A percentile compares a stretch with the other conserved stretches of the same genome.
phyloP scores from a whole-genome alignment of 176 grass and related monocot species.

The Ampelocalamus luodianensis region DNA sequence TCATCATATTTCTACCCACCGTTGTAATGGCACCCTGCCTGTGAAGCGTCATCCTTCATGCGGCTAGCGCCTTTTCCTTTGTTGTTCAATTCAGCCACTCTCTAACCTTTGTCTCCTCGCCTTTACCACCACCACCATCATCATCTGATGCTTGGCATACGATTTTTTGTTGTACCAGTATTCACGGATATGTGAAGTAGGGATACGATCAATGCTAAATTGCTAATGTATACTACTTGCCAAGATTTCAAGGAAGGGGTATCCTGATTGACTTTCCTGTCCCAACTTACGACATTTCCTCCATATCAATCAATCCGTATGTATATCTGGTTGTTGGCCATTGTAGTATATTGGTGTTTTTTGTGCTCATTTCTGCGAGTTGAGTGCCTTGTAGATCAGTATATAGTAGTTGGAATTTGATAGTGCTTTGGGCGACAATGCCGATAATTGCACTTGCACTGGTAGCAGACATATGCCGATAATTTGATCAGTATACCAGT shows the following conservation, averaged over 20 bases:
- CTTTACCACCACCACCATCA: neutral
- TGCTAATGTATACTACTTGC: conserved; percentile 35
- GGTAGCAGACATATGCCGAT: no score
- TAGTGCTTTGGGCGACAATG: no score
- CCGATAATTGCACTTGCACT: no score
- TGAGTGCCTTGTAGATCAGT: no score
- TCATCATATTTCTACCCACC: conserved; percentile 96
- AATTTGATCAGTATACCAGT: no score
- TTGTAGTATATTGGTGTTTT: no score
- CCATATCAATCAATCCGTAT: neutral
- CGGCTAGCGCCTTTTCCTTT: neutral
- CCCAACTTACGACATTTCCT: conserved; percentile 15
- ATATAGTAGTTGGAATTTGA: no score
- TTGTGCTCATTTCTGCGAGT: no score
- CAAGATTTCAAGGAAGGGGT: neutral
- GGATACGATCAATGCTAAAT: conserved; percentile 23
- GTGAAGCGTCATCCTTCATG: neutral
- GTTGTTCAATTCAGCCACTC: conserved; percentile 23
- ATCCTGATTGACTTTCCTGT: neutral
- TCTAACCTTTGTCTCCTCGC: neutral
- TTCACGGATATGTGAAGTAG: conserved; percentile 17
- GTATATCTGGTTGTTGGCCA: no score
- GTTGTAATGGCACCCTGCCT: conserved; percentile 51
- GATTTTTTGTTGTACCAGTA: conserved; percentile 22
- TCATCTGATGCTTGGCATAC: conserved; percentile 21